phyloP scores from a whole-genome alignment of 177 flowering plant species.

The Vitis hybrid region DNA sequence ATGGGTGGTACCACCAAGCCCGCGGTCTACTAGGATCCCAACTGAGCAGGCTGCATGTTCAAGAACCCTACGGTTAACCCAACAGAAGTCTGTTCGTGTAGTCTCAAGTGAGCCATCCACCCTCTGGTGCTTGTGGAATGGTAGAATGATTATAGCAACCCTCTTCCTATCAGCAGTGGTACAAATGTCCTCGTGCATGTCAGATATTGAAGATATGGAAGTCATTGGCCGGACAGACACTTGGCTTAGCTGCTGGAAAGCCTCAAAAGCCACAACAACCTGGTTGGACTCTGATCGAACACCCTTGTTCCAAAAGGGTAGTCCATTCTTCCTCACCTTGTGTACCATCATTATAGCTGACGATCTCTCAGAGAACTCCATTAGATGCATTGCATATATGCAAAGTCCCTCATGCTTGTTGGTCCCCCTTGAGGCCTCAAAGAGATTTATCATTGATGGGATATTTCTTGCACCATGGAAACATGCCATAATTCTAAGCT shows the following conservation, averaged over 20 bases:
- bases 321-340: constrained; percentile 53
- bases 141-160: constrained; percentile 55
- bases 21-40: constrained; percentile 76
- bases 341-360: constrained; percentile 72
- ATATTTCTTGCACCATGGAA: constrained; percentile 50
- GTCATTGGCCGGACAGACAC: constrained; percentile 57
- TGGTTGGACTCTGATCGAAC: constrained; percentile 23
- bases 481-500: constrained; percentile 49
- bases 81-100: constrained; percentile 43
- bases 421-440: constrained; percentile 59
- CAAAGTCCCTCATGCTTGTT: constrained; percentile 35
- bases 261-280: constrained; percentile 63
- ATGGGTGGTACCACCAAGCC: constrained; percentile 64
- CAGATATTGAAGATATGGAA: constrained; percentile 45
- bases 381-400: constrained; percentile 65
- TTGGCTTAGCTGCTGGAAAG: constrained; percentile 43
- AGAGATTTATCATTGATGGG: constrained; percentile 51
- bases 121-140: constrained; percentile 75
- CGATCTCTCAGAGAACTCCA: constrained; percentile 65
- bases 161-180: constrained; percentile 41
- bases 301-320: constrained; percentile 61
- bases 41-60: constrained; percentile 74
- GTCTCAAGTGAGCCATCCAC: constrained; percentile 61
- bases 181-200: constrained; percentile 60
- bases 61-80: constrained; percentile 58